A percentile compares a stretch with the other conserved stretches of the same genome.
Conservation (phyloP, 2,329 filamentous ascomycete genomes). For the Xylaria multiplex region DNA sequence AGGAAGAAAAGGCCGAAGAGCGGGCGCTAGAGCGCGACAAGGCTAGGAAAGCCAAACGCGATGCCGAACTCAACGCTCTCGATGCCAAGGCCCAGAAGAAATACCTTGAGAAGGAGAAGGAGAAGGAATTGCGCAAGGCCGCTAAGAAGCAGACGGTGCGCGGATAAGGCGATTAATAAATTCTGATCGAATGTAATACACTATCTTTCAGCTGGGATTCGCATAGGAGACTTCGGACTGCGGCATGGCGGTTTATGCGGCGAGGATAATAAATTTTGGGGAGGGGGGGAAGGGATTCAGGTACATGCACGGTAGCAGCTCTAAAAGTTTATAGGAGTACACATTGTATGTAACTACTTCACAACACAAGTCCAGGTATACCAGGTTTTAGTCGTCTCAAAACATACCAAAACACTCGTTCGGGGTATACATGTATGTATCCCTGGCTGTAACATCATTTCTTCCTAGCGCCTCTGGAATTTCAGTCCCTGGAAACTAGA, state of each 20-base stretch:
- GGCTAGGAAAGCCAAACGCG: conserved; percentile 88
- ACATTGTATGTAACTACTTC: conserved; percentile 23
- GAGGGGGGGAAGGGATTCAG: conserved; percentile 6
- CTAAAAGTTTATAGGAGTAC: conserved; percentile 24
- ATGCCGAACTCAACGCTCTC: conserved; percentile 79
- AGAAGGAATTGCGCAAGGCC: conserved; percentile 72
- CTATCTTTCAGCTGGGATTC: conserved; percentile 4
- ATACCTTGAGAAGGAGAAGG: conserved; percentile 81
- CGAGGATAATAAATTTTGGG: conserved; percentile 3
- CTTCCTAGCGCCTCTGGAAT: neutral
- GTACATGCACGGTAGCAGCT: conserved; percentile 12
- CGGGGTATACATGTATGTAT: neutral
- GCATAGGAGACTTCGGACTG: neutral
- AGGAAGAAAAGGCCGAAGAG: conserved; percentile 85
- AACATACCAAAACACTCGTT: conserved; percentile 3
- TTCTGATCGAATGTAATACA: conserved; percentile 3
- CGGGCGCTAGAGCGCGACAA: conserved; percentile 75
- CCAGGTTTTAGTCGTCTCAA: neutral
- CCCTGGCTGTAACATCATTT: neutral
- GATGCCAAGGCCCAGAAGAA: conserved; percentile 88
- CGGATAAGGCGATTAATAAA: conserved; percentile 50
- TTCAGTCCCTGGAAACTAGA: neutral
- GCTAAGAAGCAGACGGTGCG: conserved; percentile 66
- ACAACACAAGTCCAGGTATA: conserved; percentile 10
- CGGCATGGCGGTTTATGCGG: conserved; percentile 1